Base-by-base conservation (phyloP, 768 basidiomycete species). In the Collybia sp. region DNA sequence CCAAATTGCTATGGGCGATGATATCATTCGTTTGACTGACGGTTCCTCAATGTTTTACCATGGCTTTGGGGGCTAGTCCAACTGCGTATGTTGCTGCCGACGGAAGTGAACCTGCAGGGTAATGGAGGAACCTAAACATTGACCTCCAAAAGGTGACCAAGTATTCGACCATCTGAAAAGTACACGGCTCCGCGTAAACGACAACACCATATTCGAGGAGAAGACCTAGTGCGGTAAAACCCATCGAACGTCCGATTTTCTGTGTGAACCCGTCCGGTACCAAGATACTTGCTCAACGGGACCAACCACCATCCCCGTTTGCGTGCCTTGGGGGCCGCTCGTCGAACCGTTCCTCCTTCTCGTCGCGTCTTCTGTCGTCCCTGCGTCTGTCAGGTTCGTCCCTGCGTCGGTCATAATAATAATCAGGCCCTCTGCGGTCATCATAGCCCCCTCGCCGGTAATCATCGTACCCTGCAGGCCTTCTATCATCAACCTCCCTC, bases 391-490 rank as follows among this genome's bases (percentile, higher is more conserved):
- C 79, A 53, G 61, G 50, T 63, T 86, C 84, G 65, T 89, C 86
- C 82, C 85, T 85, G 72, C 85, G 84, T 62, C 88, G 86, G 66
- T 88, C 86, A 83, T 83, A 82, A 82, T 85, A 81, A 75, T 78
- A 79, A 77, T 88, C 84, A 82, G 85, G 85, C 65, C 70, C 77
- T 82, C 80, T 82, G 72, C 80, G 85, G 67, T 83, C 83, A 82
- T 87, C 85, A 80, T 82, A 80, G 60, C 80, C 82, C 60, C 85
- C 86, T 69, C 88, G 83, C 67, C 88, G 83, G 68, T 81, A 75
- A 79, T 88, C 85, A 80, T 90, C 88, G 82, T 89, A 88, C 82
- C 86, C 87, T 83, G 85, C 84, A 82, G 85, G 79, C 77, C 85
- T 84, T 79, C 76, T 82, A 70, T 89, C 86, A 74, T 89, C 86